These are phyloP conservation scores for Globisporangium yorkense DNA, from an alignment of 352 stramenopile genomes.

Conservation along the genomic window DNA sequence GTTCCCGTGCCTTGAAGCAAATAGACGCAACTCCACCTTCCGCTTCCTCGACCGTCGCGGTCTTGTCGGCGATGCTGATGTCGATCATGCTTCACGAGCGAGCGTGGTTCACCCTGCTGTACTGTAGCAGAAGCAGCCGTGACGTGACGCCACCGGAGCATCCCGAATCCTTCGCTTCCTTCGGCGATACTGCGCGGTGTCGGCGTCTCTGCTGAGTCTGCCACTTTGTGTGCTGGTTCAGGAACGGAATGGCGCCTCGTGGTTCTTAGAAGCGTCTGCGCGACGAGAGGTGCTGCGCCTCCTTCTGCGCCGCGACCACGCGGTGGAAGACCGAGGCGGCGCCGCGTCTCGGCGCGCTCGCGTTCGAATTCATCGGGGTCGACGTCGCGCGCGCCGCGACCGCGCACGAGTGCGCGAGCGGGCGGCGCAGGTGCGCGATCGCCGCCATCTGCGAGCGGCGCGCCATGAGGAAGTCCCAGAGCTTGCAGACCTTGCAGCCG, in stretches of 20 bases:
- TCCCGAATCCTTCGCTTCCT: conserved; percentile 5
- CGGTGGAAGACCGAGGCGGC: conserved; percentile 16
- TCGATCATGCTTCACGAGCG: too few species aligned
- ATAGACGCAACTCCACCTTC: neutral
- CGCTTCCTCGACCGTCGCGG: neutral
- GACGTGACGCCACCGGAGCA: neutral
- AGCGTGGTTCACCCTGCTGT: too few species aligned
- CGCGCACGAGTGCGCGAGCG: conserved; percentile 8
- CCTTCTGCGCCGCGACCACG: conserved; percentile 21
- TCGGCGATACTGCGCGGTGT: neutral
- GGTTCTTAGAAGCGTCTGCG: conserved; percentile 22
- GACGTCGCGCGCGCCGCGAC: neutral
- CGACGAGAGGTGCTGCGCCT: conserved; percentile 18
- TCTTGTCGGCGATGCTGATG: neutral
- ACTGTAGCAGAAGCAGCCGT: neutral
- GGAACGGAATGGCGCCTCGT: neutral
- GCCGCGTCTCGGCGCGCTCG: conserved; percentile 9
- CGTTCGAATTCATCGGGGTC: neutral
- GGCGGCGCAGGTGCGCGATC: conserved; percentile 13
- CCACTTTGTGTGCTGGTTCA: neutral
- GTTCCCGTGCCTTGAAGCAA: neutral
- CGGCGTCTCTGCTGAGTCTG: too few species aligned
- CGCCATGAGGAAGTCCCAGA: conserved; percentile 57
- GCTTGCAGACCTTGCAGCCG: conserved; percentile 73
- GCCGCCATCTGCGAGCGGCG: conserved; percentile 16